These are phyloP conservation scores for Pyrenula massariospora DNA, from an alignment of 495 filamentous ascomycete species.

Conservation along the genomic window DNA sequence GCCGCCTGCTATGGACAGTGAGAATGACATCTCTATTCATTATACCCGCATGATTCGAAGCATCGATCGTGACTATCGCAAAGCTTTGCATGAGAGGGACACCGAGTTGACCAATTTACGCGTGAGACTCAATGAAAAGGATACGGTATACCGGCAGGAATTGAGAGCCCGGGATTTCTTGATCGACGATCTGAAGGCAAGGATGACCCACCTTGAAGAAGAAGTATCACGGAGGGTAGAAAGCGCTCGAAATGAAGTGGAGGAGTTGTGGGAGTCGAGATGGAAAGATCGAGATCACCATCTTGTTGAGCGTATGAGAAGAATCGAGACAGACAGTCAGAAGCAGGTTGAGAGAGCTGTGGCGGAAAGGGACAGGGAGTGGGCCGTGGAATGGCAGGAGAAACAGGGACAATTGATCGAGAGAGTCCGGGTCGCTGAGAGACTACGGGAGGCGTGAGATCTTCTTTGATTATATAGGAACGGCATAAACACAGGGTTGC, in stretches of 20 bases:
- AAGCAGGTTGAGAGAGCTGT: slow-evolving; percentile 2
- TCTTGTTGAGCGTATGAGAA: slow-evolving; percentile 9
- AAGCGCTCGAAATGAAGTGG: slow-evolving; percentile 15
- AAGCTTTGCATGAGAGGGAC: slow-evolving; percentile 9
- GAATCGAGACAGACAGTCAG: slow-evolving; percentile 7
- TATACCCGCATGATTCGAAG: slow-evolving; percentile 16
- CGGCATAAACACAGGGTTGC: not conserved
- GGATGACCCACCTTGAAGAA: slow-evolving; percentile 1
- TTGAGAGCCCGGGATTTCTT: slow-evolving; percentile 9
- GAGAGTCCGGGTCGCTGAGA: slow-evolving; percentile 3
- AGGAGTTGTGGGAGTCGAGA: slow-evolving; percentile 17
- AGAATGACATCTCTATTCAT: slow-evolving; percentile 13
- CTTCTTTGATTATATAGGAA: not conserved
- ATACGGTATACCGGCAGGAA: slow-evolving; percentile 12
- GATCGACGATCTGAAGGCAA: slow-evolving; percentile 3
- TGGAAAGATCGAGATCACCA: slow-evolving; percentile 17
- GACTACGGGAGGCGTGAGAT: not conserved
- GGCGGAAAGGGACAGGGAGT: slow-evolving; percentile 12
- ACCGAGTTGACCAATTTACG: slow-evolving; percentile 10
- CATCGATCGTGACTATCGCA: slow-evolving; percentile 12
- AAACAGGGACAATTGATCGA: slow-evolving; percentile 10
- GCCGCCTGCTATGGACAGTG: slow-evolving; percentile 8
- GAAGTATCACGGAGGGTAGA: slow-evolving; percentile 6
- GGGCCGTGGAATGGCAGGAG: slow-evolving; percentile 9
- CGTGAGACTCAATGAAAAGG: slow-evolving; percentile 10